Conservation (phyloP, 2,329 filamentous ascomycete genomes). For the Lasiodiplodia sp. region DNA sequence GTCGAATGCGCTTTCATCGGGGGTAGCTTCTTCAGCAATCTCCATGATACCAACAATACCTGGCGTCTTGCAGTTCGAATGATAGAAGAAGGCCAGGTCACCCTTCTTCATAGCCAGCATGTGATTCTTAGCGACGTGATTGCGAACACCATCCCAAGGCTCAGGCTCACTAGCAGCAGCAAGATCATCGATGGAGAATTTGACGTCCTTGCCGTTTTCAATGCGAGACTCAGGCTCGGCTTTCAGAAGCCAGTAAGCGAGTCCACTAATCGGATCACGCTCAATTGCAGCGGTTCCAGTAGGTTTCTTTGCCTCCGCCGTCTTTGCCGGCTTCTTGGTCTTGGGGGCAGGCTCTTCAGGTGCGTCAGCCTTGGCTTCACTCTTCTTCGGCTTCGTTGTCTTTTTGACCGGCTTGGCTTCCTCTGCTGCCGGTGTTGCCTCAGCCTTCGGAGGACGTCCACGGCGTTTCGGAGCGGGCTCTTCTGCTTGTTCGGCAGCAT, state of each 20-base stretch:
- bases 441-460: constrained; percentile 21
- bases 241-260: constrained; percentile 58
- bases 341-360: neutral
- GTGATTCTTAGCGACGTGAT: constrained; percentile 77
- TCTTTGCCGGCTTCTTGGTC: constrained; percentile 19
- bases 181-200: constrained; percentile 93
- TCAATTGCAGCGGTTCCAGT: constrained; percentile 6
- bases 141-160: constrained; percentile 80
- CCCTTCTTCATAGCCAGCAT: constrained; percentile 90
- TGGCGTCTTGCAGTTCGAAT: constrained; percentile 89
- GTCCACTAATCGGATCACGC: constrained; percentile 16
- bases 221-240: constrained; percentile 81
- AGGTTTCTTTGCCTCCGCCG: constrained; percentile 14
- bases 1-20: constrained; percentile 80
- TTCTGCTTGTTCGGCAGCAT: constrained; percentile 20
- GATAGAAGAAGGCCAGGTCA: constrained; percentile 96
- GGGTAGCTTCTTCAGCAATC: constrained; percentile 81
- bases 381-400: constrained; percentile 17
- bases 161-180: constrained; percentile 76
- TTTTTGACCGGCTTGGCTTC: constrained; percentile 11
- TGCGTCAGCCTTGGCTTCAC: neutral
- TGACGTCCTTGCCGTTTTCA: constrained; percentile 87
- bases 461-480: constrained; percentile 28
- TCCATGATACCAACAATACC: constrained; percentile 90
- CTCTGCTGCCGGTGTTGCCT: neutral